Conservation (phyloP, 345 rosid species). For the Euphorbia lathyris region DNA sequence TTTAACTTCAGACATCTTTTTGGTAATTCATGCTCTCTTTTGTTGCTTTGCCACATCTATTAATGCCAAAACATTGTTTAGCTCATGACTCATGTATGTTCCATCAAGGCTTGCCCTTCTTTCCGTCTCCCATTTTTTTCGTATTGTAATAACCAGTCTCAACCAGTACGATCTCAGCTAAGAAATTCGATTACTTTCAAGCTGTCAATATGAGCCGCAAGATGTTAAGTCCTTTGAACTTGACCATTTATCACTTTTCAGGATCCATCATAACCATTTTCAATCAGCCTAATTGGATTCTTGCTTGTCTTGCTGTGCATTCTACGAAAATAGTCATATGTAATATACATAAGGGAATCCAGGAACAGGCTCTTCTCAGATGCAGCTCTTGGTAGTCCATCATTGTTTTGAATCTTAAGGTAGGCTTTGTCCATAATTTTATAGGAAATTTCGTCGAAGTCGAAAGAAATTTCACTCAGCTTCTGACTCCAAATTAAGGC, state of each 20-base stretch:
- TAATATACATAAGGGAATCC: slow-evolving; percentile 69
- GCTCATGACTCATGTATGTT: not conserved
- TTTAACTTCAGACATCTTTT: not conserved
- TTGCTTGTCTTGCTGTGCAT: slow-evolving; percentile 15
- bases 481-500: slow-evolving; percentile 61
- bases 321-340: slow-evolving; percentile 51
- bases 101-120: not conserved
- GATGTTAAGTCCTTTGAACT: not conserved
- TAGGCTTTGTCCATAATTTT: slow-evolving; percentile 47
- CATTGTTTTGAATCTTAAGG: slow-evolving; percentile 19
- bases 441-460: slow-evolving; percentile 54
- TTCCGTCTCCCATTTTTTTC: not conserved
- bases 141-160: not conserved
- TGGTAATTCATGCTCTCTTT: not conserved
- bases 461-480: slow-evolving; percentile 56
- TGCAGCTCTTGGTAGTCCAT: slow-evolving; percentile 22
- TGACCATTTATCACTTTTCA: slow-evolving; percentile 5
- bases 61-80: not conserved
- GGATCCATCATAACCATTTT: slow-evolving; percentile 22
- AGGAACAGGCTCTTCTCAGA: slow-evolving; percentile 51
- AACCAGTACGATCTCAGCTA: not conserved
- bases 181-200: not conserved
- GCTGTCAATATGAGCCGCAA: not conserved
- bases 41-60: not conserved
- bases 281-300: slow-evolving; percentile 21